phyloP scores from a whole-genome alignment of 139 green algal species.

The Micromonas pusilla region DNA sequence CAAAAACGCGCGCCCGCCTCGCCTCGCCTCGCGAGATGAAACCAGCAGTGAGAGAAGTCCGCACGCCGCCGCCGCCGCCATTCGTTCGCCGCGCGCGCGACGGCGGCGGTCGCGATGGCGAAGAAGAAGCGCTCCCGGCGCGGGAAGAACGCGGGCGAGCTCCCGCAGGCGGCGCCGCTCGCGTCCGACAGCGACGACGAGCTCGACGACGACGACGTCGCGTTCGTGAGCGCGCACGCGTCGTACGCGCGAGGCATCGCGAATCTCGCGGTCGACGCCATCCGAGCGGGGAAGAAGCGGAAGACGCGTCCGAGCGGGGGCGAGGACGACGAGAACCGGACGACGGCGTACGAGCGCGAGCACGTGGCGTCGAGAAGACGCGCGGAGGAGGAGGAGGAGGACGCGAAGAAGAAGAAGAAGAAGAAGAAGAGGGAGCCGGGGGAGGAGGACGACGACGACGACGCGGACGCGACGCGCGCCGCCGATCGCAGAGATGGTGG shows the following conservation, averaged over 20 bases:
- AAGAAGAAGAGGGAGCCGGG: background rate
- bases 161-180: background rate
- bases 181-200: background rate
- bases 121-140: too few species aligned
- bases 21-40: too few species aligned
- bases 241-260: background rate
- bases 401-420: background rate
- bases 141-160: too few species aligned
- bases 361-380: background rate
- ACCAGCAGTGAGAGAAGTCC: too few species aligned
- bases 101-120: too few species aligned
- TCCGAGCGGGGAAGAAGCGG: background rate
- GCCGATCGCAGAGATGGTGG: background rate
- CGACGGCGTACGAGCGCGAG: background rate
- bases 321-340: background rate
- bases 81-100: too few species aligned
- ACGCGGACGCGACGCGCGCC: background rate
- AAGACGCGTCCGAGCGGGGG: background rate
- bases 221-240: background rate
- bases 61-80: too few species aligned
- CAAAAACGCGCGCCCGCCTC: too few species aligned
- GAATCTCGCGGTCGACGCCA: background rate
- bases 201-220: constrained; percentile 6
- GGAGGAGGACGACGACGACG: background rate
- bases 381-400: background rate